phyloP scores from a whole-genome alignment of 176 grass and related monocot genomes.

The Ensete ventricosum region DNA sequence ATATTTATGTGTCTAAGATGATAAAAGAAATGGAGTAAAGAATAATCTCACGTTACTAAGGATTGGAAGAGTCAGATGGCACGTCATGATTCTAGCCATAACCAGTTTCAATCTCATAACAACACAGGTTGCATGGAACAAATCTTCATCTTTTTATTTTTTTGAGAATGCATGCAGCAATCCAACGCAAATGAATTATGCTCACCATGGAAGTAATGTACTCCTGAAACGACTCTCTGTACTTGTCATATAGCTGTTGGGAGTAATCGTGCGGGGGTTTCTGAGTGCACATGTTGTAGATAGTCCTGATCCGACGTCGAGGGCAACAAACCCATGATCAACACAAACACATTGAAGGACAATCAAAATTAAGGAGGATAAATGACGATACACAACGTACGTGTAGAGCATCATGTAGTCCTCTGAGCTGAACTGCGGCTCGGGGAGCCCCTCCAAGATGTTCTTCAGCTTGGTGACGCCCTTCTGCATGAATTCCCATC shows the following conservation, averaged over 20 bases:
- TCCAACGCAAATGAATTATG: not conserved
- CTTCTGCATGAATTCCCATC: constrained; percentile 84
- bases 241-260: constrained; percentile 91
- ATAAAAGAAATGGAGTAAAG: no score
- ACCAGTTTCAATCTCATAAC: not conserved
- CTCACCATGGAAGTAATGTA: constrained; percentile 71
- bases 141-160: not conserved
- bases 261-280: constrained; percentile 84
- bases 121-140: not conserved
- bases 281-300: constrained; percentile 98
- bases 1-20: no score
- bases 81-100: not conserved
- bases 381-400: constrained; percentile 19
- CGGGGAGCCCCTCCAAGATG: constrained; percentile 63
- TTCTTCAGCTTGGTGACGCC: constrained; percentile 83
- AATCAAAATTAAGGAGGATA: not conserved
- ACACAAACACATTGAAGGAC: not conserved
- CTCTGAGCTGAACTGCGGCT: constrained; percentile 72
- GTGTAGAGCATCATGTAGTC: constrained; percentile 99
- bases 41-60: no score
- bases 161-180: not conserved
- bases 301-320: constrained; percentile 43
- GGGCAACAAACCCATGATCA: not conserved
- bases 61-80: no score
- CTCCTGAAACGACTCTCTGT: constrained; percentile 65